Evolutionary conservation across 768 basidiomycete species (phyloP).

Genomic region (Boletus subparvulus): DNA sequence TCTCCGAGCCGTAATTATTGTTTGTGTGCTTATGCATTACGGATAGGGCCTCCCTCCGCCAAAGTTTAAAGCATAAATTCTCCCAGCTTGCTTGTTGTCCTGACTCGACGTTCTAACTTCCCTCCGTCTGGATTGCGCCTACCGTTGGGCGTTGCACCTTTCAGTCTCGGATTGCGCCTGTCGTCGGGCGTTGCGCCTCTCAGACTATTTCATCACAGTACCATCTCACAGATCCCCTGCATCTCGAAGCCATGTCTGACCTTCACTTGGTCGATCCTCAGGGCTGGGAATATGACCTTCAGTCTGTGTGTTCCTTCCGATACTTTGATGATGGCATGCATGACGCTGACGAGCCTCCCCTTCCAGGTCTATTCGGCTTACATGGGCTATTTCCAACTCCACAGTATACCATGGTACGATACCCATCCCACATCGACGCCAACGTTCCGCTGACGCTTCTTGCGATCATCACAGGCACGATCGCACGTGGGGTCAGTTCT

Average conservation of each 20-base stretch:
- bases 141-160: background rate
- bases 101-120: background rate
- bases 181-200: background rate
- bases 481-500: conserved; percentile 74
- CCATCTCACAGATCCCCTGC: background rate
- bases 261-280: conserved; percentile 72
- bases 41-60: conserved; percentile 5
- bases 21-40: conserved; percentile 15
- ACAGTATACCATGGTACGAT: conserved; percentile 63
- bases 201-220: background rate
- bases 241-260: conserved; percentile 48
- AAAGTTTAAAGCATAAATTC: conserved; percentile 21
- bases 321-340: background rate
- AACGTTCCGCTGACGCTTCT: background rate
- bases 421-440: background rate
- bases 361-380: conserved; percentile 67
- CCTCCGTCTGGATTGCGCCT: background rate
- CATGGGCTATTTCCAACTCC: conserved; percentile 73
- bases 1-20: conserved; percentile 18
- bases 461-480: conserved; percentile 56
- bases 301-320: conserved; percentile 54
- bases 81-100: background rate
- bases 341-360: background rate
- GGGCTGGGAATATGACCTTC: conserved; percentile 80
- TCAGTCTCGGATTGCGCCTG: background rate